These are phyloP conservation scores for Rhizoclosmatium hyalinum DNA, from an alignment of 371 early-diverging fungal genomes.

Conservation along the genomic window DNA sequence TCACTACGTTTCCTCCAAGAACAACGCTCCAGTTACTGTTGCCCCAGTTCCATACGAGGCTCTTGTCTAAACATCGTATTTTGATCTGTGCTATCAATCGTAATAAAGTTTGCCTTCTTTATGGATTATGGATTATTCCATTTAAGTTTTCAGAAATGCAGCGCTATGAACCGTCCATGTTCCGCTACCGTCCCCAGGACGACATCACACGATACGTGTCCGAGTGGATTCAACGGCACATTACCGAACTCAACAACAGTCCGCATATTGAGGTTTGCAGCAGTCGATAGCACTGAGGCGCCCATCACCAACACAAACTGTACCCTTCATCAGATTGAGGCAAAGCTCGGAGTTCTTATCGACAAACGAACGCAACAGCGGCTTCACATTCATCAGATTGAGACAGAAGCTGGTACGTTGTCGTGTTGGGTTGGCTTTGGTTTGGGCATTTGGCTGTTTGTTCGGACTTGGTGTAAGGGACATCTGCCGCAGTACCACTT, in stretches of 20 bases:
- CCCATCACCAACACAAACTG: neutral
- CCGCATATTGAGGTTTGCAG: slow-evolving; percentile 23
- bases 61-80: slow-evolving; percentile 59
- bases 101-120: too few species aligned
- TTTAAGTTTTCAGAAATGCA: neutral
- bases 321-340: slow-evolving; percentile 69
- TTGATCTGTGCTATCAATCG: too few species aligned
- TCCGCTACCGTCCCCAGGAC: slow-evolving; percentile 29
- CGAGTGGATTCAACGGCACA: slow-evolving; percentile 24
- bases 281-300: neutral
- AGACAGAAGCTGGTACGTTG: slow-evolving; percentile 67
- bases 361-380: slow-evolving; percentile 68
- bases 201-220: slow-evolving; percentile 21
- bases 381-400: slow-evolving; percentile 61
- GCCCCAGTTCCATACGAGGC: slow-evolving; percentile 95
- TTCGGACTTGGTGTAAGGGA: too few species aligned
- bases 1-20: slow-evolving; percentile 85
- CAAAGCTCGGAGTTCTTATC: slow-evolving; percentile 77
- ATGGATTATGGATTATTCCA: too few species aligned
- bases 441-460: too few species aligned
- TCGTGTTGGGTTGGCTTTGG: neutral
- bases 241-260: slow-evolving; percentile 8
- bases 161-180: slow-evolving; percentile 21
- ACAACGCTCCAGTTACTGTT: slow-evolving; percentile 92
- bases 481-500: too few species aligned